Conservation (phyloP, 345 rosid genomes). For the Pelargonium nanum region DNA sequence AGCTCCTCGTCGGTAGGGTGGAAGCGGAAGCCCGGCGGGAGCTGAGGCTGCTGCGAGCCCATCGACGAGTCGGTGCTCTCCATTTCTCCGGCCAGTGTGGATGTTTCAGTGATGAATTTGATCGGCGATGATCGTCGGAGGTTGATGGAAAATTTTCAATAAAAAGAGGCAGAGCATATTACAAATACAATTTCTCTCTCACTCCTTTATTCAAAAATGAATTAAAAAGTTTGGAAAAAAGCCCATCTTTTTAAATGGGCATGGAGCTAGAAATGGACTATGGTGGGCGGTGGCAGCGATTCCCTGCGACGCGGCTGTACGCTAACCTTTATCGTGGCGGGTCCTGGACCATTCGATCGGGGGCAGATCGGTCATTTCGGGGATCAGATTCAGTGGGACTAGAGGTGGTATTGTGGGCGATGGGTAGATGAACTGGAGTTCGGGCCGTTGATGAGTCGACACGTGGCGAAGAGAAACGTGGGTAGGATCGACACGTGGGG, state of each 20-base stretch:
- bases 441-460: conserved; percentile 15
- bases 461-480: conserved; percentile 8
- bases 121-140: background rate
- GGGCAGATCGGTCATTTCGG: background rate
- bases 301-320: background rate
- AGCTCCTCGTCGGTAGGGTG: conserved; percentile 99
- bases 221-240: background rate
- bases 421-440: conserved; percentile 4
- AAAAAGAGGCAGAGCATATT: background rate
- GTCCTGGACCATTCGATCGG: background rate
- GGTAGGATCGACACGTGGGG: conserved; percentile 21
- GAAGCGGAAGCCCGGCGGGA: conserved; percentile 95
- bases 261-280: background rate
- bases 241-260: background rate
- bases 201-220: no score
- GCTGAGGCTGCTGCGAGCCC: conserved; percentile 58
- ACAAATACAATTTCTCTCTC: no score
- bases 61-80: conserved; percentile 77
- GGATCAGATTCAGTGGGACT: no score
- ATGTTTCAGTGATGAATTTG: background rate
- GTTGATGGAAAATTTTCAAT: background rate
- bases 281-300: background rate
- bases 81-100: conserved; percentile 22
- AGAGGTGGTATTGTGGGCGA: no score
- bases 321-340: background rate